Percentiles rank a stretch among this genome's conserved stretches.
Conservation (phyloP, 371 early-diverging fungal species). For the Mucor saturninus region DNA sequence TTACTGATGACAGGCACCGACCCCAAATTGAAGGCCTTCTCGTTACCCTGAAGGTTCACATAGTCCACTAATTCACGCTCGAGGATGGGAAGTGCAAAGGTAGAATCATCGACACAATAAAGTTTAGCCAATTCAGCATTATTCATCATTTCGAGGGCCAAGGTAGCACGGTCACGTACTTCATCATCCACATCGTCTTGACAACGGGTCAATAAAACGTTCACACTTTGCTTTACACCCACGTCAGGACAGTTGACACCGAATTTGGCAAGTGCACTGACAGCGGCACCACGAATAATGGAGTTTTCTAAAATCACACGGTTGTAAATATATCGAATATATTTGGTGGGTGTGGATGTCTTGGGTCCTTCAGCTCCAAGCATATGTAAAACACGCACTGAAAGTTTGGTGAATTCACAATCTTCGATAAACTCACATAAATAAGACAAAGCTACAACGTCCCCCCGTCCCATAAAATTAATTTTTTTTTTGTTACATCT, state of each 20-base stretch:
- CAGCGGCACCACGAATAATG: conserved; percentile 97
- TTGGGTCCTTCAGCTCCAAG: conserved; percentile 95
- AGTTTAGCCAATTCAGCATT: conserved; percentile 60
- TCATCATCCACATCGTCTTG: conserved; percentile 97
- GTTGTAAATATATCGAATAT: conserved; percentile 98
- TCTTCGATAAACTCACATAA: conserved; percentile 99
- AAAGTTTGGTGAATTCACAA: conserved; percentile 97
- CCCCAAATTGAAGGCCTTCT: conserved; percentile 69
- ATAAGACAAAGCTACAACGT: conserved; percentile 80
- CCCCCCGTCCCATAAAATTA: not conserved
- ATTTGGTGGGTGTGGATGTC: conserved; percentile 89
- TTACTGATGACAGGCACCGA: conserved; percentile 82
- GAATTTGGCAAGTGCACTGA: conserved; percentile 93
- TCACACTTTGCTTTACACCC: conserved; percentile 78
- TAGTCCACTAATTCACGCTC: conserved; percentile 89
- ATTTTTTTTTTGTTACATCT: not conserved
- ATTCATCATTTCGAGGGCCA: conserved; percentile 84
- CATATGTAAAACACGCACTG: conserved; percentile 93
- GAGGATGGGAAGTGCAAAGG: conserved; percentile 84
- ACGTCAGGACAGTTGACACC: conserved; percentile 82
- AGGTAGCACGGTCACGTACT: conserved; percentile 95
- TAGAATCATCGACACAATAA: conserved; percentile 77
- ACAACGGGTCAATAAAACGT: conserved; percentile 90
- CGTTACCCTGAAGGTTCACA: conserved; percentile 63
- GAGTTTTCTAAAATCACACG: conserved; percentile 97